These are phyloP conservation scores for Saccharomyces hybrid DNA, from an alignment of 1,139 yeast species.

Conservation along the genomic window DNA sequence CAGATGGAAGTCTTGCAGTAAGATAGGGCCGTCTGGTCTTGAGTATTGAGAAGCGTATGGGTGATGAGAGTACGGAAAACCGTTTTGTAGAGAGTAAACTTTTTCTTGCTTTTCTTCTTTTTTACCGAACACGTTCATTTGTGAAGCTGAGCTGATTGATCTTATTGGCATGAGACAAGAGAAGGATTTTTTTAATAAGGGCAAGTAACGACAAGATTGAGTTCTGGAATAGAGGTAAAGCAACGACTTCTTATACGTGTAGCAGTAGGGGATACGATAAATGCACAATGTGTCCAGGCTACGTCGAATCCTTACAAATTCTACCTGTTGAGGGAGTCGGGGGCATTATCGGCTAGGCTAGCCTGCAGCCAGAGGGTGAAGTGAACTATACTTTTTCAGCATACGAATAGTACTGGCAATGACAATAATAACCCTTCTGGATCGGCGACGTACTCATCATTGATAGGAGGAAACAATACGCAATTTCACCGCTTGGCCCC, in stretches of 20 bases:
- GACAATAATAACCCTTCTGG: not conserved
- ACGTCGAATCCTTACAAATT: not conserved
- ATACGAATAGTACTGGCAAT: not conserved
- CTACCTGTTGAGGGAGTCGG: not conserved
- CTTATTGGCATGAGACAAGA: not conserved
- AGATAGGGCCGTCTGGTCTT: conserved; percentile 67
- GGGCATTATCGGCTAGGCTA: not conserved
- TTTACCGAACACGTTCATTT: not conserved
- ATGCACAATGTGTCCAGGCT: not conserved
- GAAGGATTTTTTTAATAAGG: not conserved
- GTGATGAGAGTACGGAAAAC: conserved; percentile 49
- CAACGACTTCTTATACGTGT: not conserved
- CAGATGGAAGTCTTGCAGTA: conserved; percentile 71
- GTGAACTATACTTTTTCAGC: not conserved
- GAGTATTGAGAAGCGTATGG: conserved; percentile 60
- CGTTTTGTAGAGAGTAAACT: conserved; percentile 56
- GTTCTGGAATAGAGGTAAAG: too few species aligned
- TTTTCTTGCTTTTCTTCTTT: conserved; percentile 1
- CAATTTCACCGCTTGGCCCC: not conserved
- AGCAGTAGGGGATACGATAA: not conserved
- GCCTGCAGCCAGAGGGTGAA: not conserved
- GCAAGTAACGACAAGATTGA: not conserved
- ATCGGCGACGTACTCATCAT: not conserved
- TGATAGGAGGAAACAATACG: not conserved
- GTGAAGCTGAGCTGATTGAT: not conserved